phyloP scores from a whole-genome alignment of 441 rosid species.

The Bruguiera hainesii region DNA sequence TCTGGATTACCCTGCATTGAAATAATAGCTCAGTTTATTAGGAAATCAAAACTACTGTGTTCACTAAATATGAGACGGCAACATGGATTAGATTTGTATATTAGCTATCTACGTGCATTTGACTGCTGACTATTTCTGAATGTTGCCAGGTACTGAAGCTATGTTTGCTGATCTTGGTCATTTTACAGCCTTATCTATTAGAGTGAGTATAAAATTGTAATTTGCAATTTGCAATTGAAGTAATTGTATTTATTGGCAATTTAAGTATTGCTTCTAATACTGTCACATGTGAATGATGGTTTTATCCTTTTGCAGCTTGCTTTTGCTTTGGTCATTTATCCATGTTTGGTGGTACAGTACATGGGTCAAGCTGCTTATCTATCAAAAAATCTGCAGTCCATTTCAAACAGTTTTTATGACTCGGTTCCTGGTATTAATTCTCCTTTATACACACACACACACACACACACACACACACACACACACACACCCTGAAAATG shows the following conservation, averaged over 20 bases:
- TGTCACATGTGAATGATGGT: conserved; percentile 19
- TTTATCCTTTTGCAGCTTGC: conserved; percentile 57
- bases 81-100: background rate
- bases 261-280: background rate
- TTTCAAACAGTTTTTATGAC: conserved; percentile 55
- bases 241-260: background rate
- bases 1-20: conserved; percentile 5
- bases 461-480: too few relatives aligned
- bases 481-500: background rate
- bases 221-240: background rate
- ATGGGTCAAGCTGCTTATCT: conserved; percentile 99
- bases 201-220: conserved; percentile 41
- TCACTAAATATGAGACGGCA: background rate
- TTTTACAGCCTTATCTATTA: conserved; percentile 74
- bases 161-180: conserved; percentile 96
- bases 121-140: conserved; percentile 24
- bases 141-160: conserved; percentile 82
- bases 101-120: background rate
- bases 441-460: too few relatives aligned
- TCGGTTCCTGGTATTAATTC: conserved; percentile 72
- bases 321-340: conserved; percentile 67
- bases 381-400: conserved; percentile 47
- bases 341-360: conserved; percentile 91
- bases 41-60: conserved; percentile 3
- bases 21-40: conserved; percentile 1